Conservation (phyloP, 1,284 basidiomycete genomes). For the Stygiomarasmius scandens region DNA sequence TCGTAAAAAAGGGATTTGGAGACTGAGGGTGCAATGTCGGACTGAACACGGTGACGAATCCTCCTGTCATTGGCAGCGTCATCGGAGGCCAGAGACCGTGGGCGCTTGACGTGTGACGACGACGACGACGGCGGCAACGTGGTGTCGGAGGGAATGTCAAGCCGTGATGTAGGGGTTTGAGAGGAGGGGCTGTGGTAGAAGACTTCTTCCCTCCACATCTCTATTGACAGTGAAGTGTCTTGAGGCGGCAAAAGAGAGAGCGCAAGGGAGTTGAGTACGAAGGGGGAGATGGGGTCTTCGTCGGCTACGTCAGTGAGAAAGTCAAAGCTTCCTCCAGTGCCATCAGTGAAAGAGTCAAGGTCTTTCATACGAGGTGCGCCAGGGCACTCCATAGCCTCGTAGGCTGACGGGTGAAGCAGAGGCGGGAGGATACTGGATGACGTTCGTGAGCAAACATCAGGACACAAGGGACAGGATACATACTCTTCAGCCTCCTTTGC, state of each 20-base stretch:
- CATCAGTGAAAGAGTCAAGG: constrained; percentile 57
- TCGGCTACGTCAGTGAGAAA: constrained; percentile 40
- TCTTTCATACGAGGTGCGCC: constrained; percentile 52
- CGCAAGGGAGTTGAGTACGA: constrained; percentile 24
- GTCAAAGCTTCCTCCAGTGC: constrained; percentile 54
- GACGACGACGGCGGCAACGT: constrained; percentile 7
- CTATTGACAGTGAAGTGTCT: constrained; percentile 24
- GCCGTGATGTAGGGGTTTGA: constrained; percentile 6
- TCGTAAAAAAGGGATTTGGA: not conserved
- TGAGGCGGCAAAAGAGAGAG: constrained; percentile 28
- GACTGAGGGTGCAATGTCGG: constrained; percentile 3
- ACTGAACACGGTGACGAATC: constrained; percentile 9
- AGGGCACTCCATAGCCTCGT: constrained; percentile 24
- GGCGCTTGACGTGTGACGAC: constrained; percentile 12
- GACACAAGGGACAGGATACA: not conserved
- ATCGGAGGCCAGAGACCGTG: constrained; percentile 18
- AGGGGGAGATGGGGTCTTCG: constrained; percentile 30
- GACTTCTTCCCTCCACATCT: constrained; percentile 31
- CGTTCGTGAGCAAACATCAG: constrained; percentile 1
- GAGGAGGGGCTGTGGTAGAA: constrained; percentile 21
- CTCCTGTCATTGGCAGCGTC: constrained; percentile 13
- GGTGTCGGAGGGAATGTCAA: constrained; percentile 9
- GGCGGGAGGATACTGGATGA: constrained; percentile 1
- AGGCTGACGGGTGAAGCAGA: not conserved
- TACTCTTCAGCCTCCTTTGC: constrained; percentile 10